A percentile compares a stretch with the other conserved stretches of the same genome.
Conservation (phyloP, 768 basidiomycete species). For the Leccinum broughii region DNA sequence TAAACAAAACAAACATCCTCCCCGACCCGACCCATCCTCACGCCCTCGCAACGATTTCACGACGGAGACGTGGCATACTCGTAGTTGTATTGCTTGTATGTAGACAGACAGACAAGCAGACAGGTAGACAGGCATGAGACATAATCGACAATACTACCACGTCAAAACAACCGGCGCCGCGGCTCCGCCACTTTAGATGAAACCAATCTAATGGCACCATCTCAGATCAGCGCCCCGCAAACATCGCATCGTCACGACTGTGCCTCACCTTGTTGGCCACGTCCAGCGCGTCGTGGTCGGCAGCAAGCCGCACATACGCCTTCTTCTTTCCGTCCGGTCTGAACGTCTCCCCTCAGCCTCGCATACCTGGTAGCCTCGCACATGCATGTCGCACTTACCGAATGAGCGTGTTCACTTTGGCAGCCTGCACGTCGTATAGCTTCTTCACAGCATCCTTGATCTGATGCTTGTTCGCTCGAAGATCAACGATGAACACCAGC, state of each 20-base stretch:
- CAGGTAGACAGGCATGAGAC: not conserved
- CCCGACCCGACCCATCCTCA: not conserved
- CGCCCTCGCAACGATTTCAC: not conserved
- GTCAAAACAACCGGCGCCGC: not conserved
- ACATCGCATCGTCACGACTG: not conserved
- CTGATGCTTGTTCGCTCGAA: conserved; percentile 96
- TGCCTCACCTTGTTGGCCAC: conserved; percentile 90
- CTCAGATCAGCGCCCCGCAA: conserved; percentile 1
- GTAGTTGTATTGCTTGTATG: conserved; percentile 9
- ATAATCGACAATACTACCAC: not conserved
- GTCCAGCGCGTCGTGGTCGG: conserved; percentile 96
- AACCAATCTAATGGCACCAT: conserved; percentile 67
- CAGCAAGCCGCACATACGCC: conserved; percentile 93
- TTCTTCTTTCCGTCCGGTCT: conserved; percentile 99
- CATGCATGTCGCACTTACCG: conserved; percentile 52
- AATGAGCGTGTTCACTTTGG: conserved; percentile 97
- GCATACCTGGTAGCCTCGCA: not conserved
- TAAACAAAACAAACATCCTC: not conserved
- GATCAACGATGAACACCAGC: conserved; percentile 95
- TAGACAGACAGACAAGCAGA: not conserved
- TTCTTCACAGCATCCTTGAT: conserved; percentile 99
- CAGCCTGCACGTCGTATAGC: conserved; percentile 95
- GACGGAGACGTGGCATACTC: not conserved
- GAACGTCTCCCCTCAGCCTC: not conserved
- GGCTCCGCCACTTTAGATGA: conserved; percentile 55